Base-by-base conservation (phyloP, 371 early-diverging fungal species). In the Mortierella sp. region DNA sequence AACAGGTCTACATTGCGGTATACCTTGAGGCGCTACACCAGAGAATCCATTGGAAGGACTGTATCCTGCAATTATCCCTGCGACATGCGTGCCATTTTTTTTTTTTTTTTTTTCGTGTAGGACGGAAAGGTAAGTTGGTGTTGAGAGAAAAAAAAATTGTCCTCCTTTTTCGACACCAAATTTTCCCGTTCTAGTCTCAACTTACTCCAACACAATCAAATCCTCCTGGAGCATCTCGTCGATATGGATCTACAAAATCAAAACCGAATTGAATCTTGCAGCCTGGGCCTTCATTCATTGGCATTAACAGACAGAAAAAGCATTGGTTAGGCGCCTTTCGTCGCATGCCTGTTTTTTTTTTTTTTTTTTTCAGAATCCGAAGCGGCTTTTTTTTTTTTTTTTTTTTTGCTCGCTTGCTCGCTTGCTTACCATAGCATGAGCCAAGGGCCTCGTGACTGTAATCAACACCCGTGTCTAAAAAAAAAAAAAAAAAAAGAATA, bases 381-480 rank as follows among this genome's bases (percentile, higher is more conserved):
- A 4, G 21, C 5, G 50, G 5, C n/a, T 5, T 14, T 50, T 4
- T n/a, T 50, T 16, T n/a, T 50, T n/a, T 14, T 7, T 4, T 4
- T 6, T 3, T 14, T 14, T 50, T n/a, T n/a, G n/a, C n/a, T n/a
- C n/a, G 19, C 4, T 37, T 18, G 19, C n/a, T 0, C 11, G 44
- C 12, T 25, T 30, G 26, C 48, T 52, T 50, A 48, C 92, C 91
- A 65, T 89, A 90, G 28, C 91, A 84, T n/a, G 88, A 89, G n/a
- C 93, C 94, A 25, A 93, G 79, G 7, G 91, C 92, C 29, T 92
- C 91, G 57, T 93, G 94, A 44, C 72, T 71, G 62, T 87, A 89
- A 60, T 89, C 88, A 15, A 88, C 66, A 62, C 93, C 88, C 77
- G 71, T 62, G 28, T 66, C 68, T 68, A 81, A 56, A n/a, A n/a